Percentiles rank a stretch among this genome's conserved stretches.
These are phyloP conservation scores for Sugiyamaella novakii DNA, from an alignment of 1,139 yeast genomes.

Conservation along the genomic window DNA sequence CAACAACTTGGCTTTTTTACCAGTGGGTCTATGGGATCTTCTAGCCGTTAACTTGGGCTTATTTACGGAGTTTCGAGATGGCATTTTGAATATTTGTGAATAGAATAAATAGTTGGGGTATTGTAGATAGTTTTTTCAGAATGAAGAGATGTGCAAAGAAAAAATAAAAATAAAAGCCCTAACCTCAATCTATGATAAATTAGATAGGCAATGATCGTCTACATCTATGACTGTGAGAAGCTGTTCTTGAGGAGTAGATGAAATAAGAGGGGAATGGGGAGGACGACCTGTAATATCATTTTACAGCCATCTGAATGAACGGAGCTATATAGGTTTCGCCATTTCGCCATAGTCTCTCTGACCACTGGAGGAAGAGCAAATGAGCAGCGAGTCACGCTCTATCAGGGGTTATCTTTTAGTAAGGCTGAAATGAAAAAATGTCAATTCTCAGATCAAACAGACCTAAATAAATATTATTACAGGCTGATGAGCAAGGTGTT, in stretches of 20 bases:
- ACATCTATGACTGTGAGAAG: too few relatives aligned
- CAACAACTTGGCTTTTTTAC: conserved; percentile 18
- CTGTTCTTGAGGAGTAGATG: too few relatives aligned
- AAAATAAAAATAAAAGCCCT: not conserved
- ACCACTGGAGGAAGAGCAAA: too few relatives aligned
- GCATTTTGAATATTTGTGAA: conserved; percentile 49
- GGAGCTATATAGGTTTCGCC: too few relatives aligned
- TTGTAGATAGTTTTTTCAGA: not conserved
- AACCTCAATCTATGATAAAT: not conserved
- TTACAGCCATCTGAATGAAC: too few relatives aligned
- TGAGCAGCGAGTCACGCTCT: too few relatives aligned
- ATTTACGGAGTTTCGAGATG: conserved; percentile 76
- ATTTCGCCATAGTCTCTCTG: too few relatives aligned
- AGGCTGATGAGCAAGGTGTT: not conserved
- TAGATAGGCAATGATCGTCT: conserved; percentile 3
- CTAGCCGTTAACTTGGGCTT: conserved; percentile 67
- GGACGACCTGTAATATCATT: too few relatives aligned
- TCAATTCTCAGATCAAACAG: not conserved
- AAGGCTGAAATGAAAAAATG: conserved; percentile 7
- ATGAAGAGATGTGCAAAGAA: conserved; percentile 3
- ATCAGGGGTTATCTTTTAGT: too few relatives aligned
- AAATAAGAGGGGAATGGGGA: too few relatives aligned
- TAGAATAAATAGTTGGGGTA: not conserved
- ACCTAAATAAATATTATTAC: not conserved
- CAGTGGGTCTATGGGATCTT: conserved; percentile 40